Conservation (phyloP, 1,139 yeast species). For the Pichia kudriavzevii region DNA sequence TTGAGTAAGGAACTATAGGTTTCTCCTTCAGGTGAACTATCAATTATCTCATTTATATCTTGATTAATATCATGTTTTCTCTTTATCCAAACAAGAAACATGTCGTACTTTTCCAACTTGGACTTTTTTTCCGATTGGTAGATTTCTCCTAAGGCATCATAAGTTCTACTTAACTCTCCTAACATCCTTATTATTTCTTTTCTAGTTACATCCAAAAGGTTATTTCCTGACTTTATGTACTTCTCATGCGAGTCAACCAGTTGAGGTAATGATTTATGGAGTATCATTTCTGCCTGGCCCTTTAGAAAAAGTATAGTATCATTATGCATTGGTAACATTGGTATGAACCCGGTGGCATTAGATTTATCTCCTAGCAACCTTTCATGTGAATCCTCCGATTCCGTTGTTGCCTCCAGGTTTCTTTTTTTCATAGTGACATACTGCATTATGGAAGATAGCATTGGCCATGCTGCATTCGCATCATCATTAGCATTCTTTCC, state of each 20-base stretch:
- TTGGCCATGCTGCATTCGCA: conserved; percentile 2
- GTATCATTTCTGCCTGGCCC: conserved; percentile 27
- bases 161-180: conserved; percentile 35
- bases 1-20: conserved; percentile 35
- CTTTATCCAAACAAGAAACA: conserved; percentile 41
- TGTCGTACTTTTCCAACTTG: conserved; percentile 28
- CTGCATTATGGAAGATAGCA: conserved; percentile 7
- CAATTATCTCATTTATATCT: conserved; percentile 34
- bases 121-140: conserved; percentile 35
- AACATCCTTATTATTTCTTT: conserved; percentile 23
- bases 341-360: conserved; percentile 1
- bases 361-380: not conserved
- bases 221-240: conserved; percentile 30
- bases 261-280: conserved; percentile 23
- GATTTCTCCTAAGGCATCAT: conserved; percentile 43
- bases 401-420: not conserved
- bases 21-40: conserved; percentile 38
- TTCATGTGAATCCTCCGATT: not conserved
- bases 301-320: conserved; percentile 32
- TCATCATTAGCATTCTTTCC: not conserved
- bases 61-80: conserved; percentile 31
- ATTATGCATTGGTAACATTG: conserved; percentile 12
- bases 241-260: conserved; percentile 26
- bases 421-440: conserved; percentile 1
- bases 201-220: conserved; percentile 30